Conservation (phyloP, 2,329 filamentous ascomycete genomes). For the Fusarium brevicatenulatum region DNA sequence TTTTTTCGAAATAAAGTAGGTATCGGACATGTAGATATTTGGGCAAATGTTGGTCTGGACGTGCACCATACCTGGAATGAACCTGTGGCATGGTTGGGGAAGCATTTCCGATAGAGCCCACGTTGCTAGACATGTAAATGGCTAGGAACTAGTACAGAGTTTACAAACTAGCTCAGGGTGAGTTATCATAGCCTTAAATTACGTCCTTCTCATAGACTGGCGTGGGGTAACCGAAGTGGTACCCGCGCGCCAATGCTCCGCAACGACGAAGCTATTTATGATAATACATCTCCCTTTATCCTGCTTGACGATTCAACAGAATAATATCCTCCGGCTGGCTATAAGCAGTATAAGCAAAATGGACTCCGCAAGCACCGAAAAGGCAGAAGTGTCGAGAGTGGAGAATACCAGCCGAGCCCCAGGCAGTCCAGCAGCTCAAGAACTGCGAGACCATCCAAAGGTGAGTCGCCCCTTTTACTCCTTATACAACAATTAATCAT, state of each 20-base stretch:
- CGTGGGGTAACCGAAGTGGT: neutral
- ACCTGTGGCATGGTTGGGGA: too few relatives aligned
- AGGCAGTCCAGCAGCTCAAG: neutral
- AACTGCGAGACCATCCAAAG: neutral
- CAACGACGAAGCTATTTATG: neutral
- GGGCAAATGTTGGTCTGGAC: neutral
- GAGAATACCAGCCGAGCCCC: neutral
- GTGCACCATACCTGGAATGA: neutral
- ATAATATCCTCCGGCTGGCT: too few relatives aligned
- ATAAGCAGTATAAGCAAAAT: neutral
- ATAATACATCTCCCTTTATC: neutral
- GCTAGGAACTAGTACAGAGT: too few relatives aligned
- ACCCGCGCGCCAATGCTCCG: neutral
- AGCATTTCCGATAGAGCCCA: too few relatives aligned
- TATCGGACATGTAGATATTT: fast-evolving
- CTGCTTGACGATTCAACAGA: too few relatives aligned
- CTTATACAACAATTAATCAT: too few relatives aligned
- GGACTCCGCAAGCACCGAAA: neutral
- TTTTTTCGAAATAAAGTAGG: fast-evolving
- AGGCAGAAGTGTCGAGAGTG: neutral
- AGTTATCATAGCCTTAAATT: neutral
- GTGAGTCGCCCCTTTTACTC: neutral
- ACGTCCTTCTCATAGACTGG: neutral
- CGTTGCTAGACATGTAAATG: too few relatives aligned
- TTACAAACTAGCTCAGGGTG: too few relatives aligned